Evolutionary conservation across 768 basidiomycete genomes (phyloP).

Genomic region (Dentipellis sp.): DNA sequence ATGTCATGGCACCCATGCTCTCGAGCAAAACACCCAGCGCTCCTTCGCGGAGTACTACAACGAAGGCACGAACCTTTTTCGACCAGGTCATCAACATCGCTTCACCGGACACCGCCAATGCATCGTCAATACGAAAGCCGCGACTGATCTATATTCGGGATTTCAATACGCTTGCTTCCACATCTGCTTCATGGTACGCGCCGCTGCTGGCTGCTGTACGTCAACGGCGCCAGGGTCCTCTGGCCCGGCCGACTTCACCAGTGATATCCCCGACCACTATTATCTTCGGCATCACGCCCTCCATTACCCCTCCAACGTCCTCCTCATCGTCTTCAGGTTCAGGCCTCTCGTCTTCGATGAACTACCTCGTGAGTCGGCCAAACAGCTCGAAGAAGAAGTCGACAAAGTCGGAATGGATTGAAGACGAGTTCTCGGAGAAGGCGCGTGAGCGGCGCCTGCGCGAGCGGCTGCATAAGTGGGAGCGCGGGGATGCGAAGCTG

Average conservation of each 20-base stretch:
- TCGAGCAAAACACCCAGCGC: constrained; percentile 15
- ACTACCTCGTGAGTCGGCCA: constrained; percentile 35
- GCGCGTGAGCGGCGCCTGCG: constrained; percentile 66
- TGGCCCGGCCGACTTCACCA: constrained; percentile 50
- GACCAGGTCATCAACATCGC: constrained; percentile 66
- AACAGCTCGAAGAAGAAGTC: constrained; percentile 26
- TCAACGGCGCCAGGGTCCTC: constrained; percentile 57
- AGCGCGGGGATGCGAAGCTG: constrained; percentile 48
- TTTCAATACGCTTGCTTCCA: constrained; percentile 63
- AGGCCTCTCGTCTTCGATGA: constrained; percentile 28
- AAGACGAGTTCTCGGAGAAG: constrained; percentile 55
- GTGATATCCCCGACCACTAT: constrained; percentile 68
- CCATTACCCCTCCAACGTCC: constrained; percentile 43
- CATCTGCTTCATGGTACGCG: constrained; percentile 74
- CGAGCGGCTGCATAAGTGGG: constrained; percentile 68
- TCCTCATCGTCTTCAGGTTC: constrained; percentile 18
- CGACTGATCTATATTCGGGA: constrained; percentile 82
- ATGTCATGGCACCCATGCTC: constrained; percentile 28
- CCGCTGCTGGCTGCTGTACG: constrained; percentile 73
- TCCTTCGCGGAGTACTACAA: constrained; percentile 7
- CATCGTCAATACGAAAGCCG: constrained; percentile 30
- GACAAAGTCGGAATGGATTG: constrained; percentile 48
- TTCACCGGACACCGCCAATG: constrained; percentile 14
- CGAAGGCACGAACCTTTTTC: constrained; percentile 61
- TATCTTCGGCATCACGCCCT: constrained; percentile 80